Evolutionary conservation across 2,329 filamentous ascomycete genomes (phyloP).

Genomic region (Claviceps paspali): DNA sequence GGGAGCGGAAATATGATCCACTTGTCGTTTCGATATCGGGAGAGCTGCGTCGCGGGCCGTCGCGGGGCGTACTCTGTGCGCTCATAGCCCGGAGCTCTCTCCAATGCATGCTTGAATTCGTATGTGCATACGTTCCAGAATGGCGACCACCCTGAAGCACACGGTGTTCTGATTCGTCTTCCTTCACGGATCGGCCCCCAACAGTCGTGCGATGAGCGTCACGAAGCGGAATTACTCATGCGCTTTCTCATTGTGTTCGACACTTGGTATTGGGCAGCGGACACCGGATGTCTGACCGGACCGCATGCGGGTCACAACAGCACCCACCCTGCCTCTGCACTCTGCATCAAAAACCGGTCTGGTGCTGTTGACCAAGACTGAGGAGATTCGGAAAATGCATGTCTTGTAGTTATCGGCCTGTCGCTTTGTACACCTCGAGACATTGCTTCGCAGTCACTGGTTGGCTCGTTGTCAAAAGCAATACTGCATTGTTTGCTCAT

Average conservation of each 20-base stretch:
- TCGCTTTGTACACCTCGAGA: too few species aligned
- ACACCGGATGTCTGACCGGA: neutral
- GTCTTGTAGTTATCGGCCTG: too few species aligned
- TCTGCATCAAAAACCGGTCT: neutral
- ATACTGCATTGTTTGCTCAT: too few species aligned
- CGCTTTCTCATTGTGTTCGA: neutral
- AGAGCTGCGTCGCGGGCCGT: neutral
- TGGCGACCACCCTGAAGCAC: neutral
- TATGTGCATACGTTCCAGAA: neutral
- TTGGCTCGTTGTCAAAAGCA: too few species aligned
- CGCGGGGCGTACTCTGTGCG: neutral
- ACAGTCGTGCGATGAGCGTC: neutral
- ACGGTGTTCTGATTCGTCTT: neutral
- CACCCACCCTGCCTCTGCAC: neutral
- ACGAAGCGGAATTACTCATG: neutral
- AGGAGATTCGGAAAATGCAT: too few species aligned
- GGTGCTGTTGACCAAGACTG: neutral
- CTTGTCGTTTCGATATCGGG: neutral
- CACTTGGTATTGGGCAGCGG: too few species aligned
- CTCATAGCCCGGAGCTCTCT: too few species aligned
- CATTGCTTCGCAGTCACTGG: too few species aligned
- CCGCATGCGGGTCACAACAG: conserved; percentile 2
- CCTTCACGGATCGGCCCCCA: neutral
- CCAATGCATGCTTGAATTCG: neutral
- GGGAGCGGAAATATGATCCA: neutral